Conservation (phyloP, 2,329 filamentous ascomycete genomes). For the Acephala macrosclerotiorum region DNA sequence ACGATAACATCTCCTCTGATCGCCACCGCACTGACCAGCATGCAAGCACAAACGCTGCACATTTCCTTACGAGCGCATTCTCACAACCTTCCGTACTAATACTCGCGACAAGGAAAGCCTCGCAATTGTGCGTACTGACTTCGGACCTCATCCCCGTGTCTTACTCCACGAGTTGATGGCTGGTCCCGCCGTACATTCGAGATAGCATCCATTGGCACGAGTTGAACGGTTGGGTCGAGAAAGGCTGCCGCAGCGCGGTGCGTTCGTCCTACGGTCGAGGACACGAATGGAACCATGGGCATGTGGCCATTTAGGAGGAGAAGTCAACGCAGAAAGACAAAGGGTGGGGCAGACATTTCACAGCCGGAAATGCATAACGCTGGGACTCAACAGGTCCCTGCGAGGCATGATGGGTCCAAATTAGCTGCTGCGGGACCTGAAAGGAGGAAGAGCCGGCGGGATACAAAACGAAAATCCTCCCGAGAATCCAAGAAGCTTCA, state of each 20-base stretch:
- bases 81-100: conserved; percentile 21
- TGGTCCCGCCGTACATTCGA: conserved; percentile 25
- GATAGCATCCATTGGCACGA: conserved; percentile 22
- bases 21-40: conserved; percentile 34
- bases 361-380: conserved; percentile 55
- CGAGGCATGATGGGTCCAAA: conserved; percentile 45
- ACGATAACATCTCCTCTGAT: conserved; percentile 14
- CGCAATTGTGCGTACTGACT: conserved; percentile 23
- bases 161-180: conserved; percentile 33
- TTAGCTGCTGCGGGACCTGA: conserved; percentile 40
- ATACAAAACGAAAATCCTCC: conserved; percentile 41
- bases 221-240: conserved; percentile 7
- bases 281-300: conserved; percentile 63
- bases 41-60: conserved; percentile 36
- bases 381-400: conserved; percentile 38
- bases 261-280: conserved; percentile 20
- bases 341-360: conserved; percentile 61
- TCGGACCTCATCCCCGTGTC: conserved; percentile 19
- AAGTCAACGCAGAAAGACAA: conserved; percentile 68
- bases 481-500: conserved; percentile 47
- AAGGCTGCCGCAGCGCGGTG: conserved; percentile 23
- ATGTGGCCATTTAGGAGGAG: conserved; percentile 85
- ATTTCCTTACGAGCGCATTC: conserved; percentile 27
- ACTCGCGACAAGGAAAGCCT: conserved; percentile 33
- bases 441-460: conserved; percentile 46